Evolutionary conservation across 805 yeast genomes (phyloP), one percentile per base, ranked within the genome.

Genomic region (Saccharomycopsis amapae): DNA sequence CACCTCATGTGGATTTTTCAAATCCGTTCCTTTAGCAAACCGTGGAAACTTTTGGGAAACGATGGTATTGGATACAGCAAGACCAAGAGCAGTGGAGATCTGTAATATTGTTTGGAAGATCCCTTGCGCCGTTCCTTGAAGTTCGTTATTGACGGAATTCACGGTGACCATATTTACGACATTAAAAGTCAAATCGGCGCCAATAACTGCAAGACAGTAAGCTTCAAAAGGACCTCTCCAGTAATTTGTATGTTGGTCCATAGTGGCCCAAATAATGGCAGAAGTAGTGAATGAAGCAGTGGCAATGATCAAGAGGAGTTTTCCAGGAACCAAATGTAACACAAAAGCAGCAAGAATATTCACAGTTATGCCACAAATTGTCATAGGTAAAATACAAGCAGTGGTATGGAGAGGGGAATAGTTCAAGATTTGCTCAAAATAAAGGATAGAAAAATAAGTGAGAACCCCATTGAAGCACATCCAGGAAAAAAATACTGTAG

Each of bases 171-270:
- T 57, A 46, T 69, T 72, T 22, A 66, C 63, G 6, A 73, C 71
- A 51, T 72, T 72, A 52, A 67, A 73, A 13, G 67, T 56, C 4
- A 73, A 53, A 55, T 73, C 78, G 0, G 75, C 75, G 0, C 76
- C 76, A 13, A 72, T 33, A 26, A 70, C 75, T 0, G 65, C 56
- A 23, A 67, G 52, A 12, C 62, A 53, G 42, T 66, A 62, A 0
- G 73, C 65, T 57, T 71, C 70, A 46, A 73, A 71, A 18, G 76
- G 72, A 15, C 73, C 69, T 4, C 67, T 56, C 62, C 72, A 73
- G 52, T 68, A 73, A 33, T 58, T 56, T 28, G 67, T 52, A 26
- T 60, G 50, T 1, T 61, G 58, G 2, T 61, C 51, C 49, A 62
- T 57, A 1, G 74, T 66, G 0, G 68, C 65, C 76, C 76, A 72